These are phyloP conservation scores for Cystofilobasidium bisporidii DNA, from an alignment of 768 basidiomycete species.

Conservation along the genomic window DNA sequence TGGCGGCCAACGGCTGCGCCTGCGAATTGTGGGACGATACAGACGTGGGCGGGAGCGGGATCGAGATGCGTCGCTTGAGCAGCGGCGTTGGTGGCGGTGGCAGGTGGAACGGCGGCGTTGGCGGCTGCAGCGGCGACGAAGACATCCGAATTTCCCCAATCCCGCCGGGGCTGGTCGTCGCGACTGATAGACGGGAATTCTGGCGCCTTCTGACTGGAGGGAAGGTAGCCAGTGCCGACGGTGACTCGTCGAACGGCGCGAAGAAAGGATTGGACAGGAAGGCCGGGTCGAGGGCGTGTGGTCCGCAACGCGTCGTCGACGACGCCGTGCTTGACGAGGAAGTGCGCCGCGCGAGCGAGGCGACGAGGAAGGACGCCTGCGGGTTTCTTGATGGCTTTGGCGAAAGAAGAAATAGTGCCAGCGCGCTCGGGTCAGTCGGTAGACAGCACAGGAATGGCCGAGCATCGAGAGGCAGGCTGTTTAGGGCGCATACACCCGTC, in stretches of 20 bases:
- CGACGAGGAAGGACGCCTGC: neutral
- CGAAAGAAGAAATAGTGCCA: no score
- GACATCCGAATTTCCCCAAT: neutral
- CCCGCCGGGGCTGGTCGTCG: neutral
- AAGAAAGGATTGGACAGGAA: constrained; percentile 4
- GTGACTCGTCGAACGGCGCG: neutral
- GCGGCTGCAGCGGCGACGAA: neutral
- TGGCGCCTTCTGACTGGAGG: neutral
- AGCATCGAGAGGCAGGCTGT: no score
- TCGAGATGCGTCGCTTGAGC: neutral
- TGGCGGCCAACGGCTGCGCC: no score
- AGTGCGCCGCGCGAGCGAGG: neutral
- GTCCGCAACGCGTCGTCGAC: neutral
- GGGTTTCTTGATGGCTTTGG: neutral
- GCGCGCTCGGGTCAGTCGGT: no score
- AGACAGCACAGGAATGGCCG: no score
- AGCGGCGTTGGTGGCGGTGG: neutral
- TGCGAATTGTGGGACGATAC: neutral
- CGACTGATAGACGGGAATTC: neutral
- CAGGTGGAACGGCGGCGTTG: neutral
- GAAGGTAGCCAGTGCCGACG: neutral
- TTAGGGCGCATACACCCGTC: no score
- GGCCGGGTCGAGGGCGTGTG: neutral
- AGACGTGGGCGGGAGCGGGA: no score
- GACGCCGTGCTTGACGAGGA: neutral